phyloP scores from a whole-genome alignment of 768 basidiomycete species.

The Phylloporus arenicola region DNA sequence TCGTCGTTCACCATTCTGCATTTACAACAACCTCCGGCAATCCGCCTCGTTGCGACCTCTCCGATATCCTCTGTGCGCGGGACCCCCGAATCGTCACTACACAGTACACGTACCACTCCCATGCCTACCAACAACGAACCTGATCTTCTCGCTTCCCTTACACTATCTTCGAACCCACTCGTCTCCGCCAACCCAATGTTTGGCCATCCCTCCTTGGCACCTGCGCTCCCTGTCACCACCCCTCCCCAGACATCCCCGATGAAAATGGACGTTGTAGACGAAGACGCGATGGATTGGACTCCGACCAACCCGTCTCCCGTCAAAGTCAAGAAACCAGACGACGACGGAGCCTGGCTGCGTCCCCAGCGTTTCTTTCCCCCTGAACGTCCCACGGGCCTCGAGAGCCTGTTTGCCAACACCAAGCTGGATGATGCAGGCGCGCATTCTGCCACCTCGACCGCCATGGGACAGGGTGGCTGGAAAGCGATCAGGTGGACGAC shows the following conservation, averaged over 20 bases:
- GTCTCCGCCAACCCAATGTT: constrained; percentile 54
- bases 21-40: constrained; percentile 62
- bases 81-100: constrained; percentile 35
- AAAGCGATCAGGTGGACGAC: constrained; percentile 9
- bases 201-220: constrained; percentile 58
- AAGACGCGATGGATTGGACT: constrained; percentile 64
- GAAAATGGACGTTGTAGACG: constrained; percentile 24
- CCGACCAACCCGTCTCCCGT: constrained; percentile 41
- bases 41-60: constrained; percentile 65
- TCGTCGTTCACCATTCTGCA: constrained; percentile 52
- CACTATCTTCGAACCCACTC: constrained; percentile 62
- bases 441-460: not conserved
- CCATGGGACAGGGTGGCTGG: not conserved
- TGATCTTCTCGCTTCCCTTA: constrained; percentile 58
- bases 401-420: constrained; percentile 61
- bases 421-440: constrained; percentile 43
- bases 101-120: constrained; percentile 23
- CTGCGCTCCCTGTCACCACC: constrained; percentile 19
- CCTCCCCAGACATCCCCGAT: constrained; percentile 19
- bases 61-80: constrained; percentile 32
- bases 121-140: constrained; percentile 36
- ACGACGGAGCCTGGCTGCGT: constrained; percentile 50
- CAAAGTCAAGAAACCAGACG: constrained; percentile 21
- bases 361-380: constrained; percentile 76
- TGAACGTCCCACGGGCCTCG: constrained; percentile 72